These are phyloP conservation scores for Boletus pseudopeckii DNA, from an alignment of 768 basidiomycete species.

Conservation along the genomic window DNA sequence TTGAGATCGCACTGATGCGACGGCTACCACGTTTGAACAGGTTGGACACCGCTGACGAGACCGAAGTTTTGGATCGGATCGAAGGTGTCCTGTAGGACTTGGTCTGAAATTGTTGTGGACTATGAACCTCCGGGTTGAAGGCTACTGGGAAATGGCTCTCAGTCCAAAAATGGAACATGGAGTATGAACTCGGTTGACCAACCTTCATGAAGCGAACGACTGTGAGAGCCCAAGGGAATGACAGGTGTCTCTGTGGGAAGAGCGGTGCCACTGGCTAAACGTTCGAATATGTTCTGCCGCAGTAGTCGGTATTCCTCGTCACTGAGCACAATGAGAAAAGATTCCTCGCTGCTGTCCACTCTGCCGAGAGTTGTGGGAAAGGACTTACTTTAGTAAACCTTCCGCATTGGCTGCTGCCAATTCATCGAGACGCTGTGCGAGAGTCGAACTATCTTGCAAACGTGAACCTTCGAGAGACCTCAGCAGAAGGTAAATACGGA, in stretches of 20 bases:
- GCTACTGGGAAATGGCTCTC: constrained; percentile 8
- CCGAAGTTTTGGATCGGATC: constrained; percentile 49
- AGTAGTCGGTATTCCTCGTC: constrained; percentile 85
- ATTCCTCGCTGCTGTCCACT: not conserved
- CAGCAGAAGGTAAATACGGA: constrained; percentile 32
- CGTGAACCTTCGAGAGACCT: constrained; percentile 9
- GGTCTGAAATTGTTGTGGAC: constrained; percentile 28
- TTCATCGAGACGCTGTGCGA: constrained; percentile 80
- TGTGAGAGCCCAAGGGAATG: constrained; percentile 49
- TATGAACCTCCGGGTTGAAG: constrained; percentile 18
- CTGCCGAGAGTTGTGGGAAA: not conserved
- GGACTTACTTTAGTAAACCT: constrained; percentile 67
- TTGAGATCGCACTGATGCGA: constrained; percentile 33
- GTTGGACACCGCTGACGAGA: constrained; percentile 48
- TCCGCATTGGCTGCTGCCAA: constrained; percentile 77
- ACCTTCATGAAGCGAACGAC: constrained; percentile 22
- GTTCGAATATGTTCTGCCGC: constrained; percentile 80
- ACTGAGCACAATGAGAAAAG: constrained; percentile 36
- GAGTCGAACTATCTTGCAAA: constrained; percentile 50
- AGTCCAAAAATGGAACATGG: not conserved
- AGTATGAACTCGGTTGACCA: not conserved
- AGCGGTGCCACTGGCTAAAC: constrained; percentile 56
- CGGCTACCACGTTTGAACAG: constrained; percentile 48
- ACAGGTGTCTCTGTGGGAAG: constrained; percentile 63
- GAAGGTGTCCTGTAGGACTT: constrained; percentile 47